Percentiles rank a stretch among this genome's conserved stretches.
phyloP scores from a whole-genome alignment of 2,329 filamentous ascomycete species.

The Neobulgaria alba region DNA sequence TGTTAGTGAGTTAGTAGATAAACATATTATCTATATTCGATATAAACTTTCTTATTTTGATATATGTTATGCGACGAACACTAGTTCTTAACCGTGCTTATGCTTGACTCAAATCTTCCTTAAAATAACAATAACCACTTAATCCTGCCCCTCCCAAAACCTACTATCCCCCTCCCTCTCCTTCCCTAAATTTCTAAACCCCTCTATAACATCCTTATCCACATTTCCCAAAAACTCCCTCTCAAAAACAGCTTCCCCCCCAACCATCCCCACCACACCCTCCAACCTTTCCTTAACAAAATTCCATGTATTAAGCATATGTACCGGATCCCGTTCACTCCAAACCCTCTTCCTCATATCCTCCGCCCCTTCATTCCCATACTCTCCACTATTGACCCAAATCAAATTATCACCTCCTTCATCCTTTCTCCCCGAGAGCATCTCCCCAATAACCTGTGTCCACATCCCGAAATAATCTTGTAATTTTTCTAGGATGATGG shows the following conservation, averaged over 20 bases:
- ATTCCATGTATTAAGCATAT: slow-evolving; percentile 52
- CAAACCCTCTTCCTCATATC: slow-evolving; percentile 28
- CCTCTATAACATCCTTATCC: slow-evolving; percentile 59
- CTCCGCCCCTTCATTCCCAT: slow-evolving; percentile 38
- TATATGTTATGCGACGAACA: too few species aligned
- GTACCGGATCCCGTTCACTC: slow-evolving; percentile 54
- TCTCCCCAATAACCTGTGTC: slow-evolving; percentile 59
- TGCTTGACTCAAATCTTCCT: not conserved
- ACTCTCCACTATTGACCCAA: slow-evolving; percentile 25
- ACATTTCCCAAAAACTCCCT: slow-evolving; percentile 65
- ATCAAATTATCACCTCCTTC: slow-evolving; percentile 45
- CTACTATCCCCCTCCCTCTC: slow-evolving; percentile 4
- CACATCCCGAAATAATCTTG: slow-evolving; percentile 71
- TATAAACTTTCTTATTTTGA: not conserved
- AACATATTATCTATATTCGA: not conserved
- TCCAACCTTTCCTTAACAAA: slow-evolving; percentile 58
- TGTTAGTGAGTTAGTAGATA: too few species aligned
- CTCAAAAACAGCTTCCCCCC: slow-evolving; percentile 59
- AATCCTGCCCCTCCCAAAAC: not conserved
- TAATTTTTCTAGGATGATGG: slow-evolving; percentile 50
- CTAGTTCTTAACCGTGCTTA: not conserved
- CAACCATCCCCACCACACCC: slow-evolving; percentile 47
- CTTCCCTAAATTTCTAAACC: slow-evolving; percentile 42
- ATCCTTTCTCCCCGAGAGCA: slow-evolving; percentile 51
- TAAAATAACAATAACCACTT: not conserved